These are phyloP conservation scores for Triglochin maritima DNA, from an alignment of 106 monocot genomes.

Conservation along the genomic window DNA sequence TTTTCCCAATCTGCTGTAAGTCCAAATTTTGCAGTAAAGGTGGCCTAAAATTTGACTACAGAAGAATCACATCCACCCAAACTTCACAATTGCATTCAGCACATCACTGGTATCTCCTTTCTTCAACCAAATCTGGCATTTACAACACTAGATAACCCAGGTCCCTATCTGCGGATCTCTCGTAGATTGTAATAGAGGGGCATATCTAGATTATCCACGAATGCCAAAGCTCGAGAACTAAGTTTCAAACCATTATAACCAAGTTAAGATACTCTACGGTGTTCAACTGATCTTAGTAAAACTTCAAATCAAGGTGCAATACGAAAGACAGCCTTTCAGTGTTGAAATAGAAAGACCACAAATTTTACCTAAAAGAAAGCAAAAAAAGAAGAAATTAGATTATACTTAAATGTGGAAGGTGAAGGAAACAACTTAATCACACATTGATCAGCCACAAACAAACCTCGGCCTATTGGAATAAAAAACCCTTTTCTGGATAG, in stretches of 20 bases:
- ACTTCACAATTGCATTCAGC: neutral
- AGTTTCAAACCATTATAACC: too few species aligned
- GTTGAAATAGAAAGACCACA: too few species aligned
- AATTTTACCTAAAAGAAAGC: neutral
- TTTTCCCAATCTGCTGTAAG: neutral
- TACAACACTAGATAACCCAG: too few species aligned
- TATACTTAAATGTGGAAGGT: neutral
- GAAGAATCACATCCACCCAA: neutral
- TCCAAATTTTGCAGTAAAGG: neutral
- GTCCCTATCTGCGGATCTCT: too few species aligned
- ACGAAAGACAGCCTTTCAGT: too few species aligned
- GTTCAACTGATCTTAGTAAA: too few species aligned
- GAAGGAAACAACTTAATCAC: neutral
- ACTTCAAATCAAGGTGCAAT: too few species aligned
- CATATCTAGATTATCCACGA: too few species aligned
- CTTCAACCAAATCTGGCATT: too few species aligned
- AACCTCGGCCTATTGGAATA: slow-evolving; percentile 55
- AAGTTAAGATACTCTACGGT: too few species aligned
- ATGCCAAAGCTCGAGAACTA: too few species aligned
- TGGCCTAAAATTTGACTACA: neutral
- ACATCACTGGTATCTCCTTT: neutral
- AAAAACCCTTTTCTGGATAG: slow-evolving; percentile 29
- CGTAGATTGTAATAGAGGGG: too few species aligned
- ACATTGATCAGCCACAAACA: neutral
- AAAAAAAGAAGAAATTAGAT: neutral